These are phyloP conservation scores for Oryza glumipatula DNA, from an alignment of 176 grass and related monocot species.

Conservation along the genomic window DNA sequence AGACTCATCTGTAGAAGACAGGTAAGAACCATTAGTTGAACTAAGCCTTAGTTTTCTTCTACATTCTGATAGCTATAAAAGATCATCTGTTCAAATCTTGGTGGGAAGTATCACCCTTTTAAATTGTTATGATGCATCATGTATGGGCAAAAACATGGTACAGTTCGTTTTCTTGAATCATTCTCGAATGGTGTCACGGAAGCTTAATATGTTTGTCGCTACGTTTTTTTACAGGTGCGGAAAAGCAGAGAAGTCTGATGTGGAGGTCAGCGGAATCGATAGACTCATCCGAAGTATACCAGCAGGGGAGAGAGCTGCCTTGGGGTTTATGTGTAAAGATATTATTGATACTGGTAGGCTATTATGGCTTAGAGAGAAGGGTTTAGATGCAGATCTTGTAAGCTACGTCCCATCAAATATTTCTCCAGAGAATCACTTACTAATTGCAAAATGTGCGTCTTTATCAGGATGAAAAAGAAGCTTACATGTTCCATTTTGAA, in stretches of 20 bases:
- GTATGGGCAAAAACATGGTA: background rate
- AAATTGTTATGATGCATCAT: background rate
- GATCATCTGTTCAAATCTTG: background rate
- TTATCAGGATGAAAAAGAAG: background rate
- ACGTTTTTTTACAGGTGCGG: conserved; percentile 12
- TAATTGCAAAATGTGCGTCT: conserved; percentile 57
- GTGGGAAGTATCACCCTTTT: background rate
- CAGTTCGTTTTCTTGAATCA: background rate
- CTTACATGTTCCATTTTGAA: conserved; percentile 21
- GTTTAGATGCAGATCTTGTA: conserved; percentile 65
- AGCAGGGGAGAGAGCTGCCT: conserved; percentile 45
- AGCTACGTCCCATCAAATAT: conserved; percentile 68
- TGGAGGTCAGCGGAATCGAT: conserved; percentile 39
- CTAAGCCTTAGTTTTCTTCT: background rate
- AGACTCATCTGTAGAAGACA: conserved; percentile 34
- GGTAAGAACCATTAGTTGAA: conserved; percentile 38
- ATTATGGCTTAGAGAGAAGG: conserved; percentile 61
- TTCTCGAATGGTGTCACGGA: background rate
- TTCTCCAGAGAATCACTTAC: conserved; percentile 84
- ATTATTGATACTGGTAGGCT: conserved; percentile 69
- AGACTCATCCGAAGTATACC: conserved; percentile 62
- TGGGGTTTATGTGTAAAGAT: conserved; percentile 92
- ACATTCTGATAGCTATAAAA: background rate
- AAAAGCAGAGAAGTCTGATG: conserved; percentile 36
- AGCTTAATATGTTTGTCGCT: background rate